Evolutionary conservation across 331 rosid genomes (phyloP), one percentile per base, ranked within the genome.

Genomic region (Quercus phellos): DNA sequence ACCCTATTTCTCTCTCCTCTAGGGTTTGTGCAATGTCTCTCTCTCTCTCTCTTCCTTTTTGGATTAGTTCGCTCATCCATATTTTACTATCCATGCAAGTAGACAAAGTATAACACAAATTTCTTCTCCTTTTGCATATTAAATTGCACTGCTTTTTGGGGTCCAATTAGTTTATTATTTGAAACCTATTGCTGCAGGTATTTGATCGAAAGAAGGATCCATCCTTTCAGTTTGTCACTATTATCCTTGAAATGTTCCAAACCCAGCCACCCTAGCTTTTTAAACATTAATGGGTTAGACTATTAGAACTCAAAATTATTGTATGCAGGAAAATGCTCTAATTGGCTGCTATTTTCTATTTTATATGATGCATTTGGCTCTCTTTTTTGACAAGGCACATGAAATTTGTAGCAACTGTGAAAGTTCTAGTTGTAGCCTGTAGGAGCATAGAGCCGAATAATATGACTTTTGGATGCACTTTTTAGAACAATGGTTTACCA

Each of bases 161-260:
- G 30, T 76, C 46, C 55, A 80, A 34, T 81, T 89, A 69, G 56
- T 88, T 89, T 86, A 86, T 76, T 82, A 68, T 84, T 87, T 74
- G 82, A 87, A 64, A 82, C 74, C 38, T 19, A 18, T 42, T 69
- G 73, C 84, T 83, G 70, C 82, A 77, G 27, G 82, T 73, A 67
- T 71, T 81, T 73, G 46, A 78, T 83, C 84, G 71, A 77, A 82
- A 78, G 89, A 89, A 90, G 80, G 50, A 84, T 84, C 88, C 85
- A 89, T 89, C 88, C 94, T 83, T 89, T 84, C 71, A 18, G 77
- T 88, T 87, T 92, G 97, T 90, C 88, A n/a, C 5, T 85, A 88
- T 85, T 88, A 78, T 94, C 91, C 87, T 74, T 70, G n/a, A 68
- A 91, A 82, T 90, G 89, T 85, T 89, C 93, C 90, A 55, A 79